Evolutionary conservation across 176 grass and related monocot species (phyloP), one percentile per base, ranked within the genome.

Genomic region (Oryza officinalis): DNA sequence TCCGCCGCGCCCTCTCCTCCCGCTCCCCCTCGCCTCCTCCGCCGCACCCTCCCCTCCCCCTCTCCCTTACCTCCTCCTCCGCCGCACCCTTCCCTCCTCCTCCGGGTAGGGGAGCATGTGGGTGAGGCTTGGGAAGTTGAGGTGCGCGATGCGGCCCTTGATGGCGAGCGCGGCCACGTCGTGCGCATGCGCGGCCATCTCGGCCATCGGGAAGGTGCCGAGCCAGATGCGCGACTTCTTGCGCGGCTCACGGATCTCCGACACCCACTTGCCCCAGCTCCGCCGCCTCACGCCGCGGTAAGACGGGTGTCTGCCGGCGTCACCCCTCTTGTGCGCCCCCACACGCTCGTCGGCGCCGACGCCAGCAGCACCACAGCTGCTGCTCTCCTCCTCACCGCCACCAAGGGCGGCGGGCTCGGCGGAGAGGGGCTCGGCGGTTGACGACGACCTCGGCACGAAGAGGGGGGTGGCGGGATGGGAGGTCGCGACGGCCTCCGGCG

Each of bases 151-250:
- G 59, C 65, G 84, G 12, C 91, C 91, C 80, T 92, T 92, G 87
- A 92, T 87, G 65, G 91, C 81, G 7, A 92, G 72, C 30, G 91
- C 77, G 13, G 91, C 87, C 2, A 87, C 87, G 87, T 92, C 91
- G 80, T 92, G 91, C 22, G 91, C 87, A 25, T 87, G 91, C 46
- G 91, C 91, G 4, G 91, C 91, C 91, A 92, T 92, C 74, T 92
- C 91, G 1, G 87, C 81, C 14, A 87, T 92, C 6, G 81, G 76
- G 87, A 90, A 92, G 6, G 91, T 92, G 66, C 91, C 91, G 22
- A 92, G 87, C 91, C 87, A 90, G 77, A 92, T 92, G 72, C 91
- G 87, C 25, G 91, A 92, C 87, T 92, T 92, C 91, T 92, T 92
- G 7, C 91, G 76, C 2, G 91, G 87, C 84, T 92, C 87, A 2